Conservation (phyloP, 2,329 filamentous ascomycete genomes). For the Pseudogymnoascus sp. region DNA sequence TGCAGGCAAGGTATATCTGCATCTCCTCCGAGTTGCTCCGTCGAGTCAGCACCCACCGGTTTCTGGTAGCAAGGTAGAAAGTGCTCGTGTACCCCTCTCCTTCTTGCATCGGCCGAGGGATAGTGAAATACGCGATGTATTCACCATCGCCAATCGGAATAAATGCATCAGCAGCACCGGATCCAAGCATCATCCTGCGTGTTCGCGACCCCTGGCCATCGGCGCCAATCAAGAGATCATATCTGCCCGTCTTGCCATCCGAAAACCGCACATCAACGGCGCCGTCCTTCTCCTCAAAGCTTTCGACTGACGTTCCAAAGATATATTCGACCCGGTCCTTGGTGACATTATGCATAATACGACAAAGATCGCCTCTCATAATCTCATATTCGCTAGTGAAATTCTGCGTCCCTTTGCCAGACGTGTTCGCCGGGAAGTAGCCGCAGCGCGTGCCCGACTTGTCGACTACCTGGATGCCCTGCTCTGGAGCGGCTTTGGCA, state of each 20-base stretch:
- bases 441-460: conserved; percentile 32
- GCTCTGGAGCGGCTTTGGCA: conserved; percentile 37
- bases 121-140: conserved; percentile 33
- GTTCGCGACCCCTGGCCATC: conserved; percentile 47
- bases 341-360: conserved; percentile 34
- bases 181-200: conserved; percentile 34
- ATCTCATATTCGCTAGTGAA: conserved; percentile 41
- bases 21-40: conserved; percentile 31
- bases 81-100: conserved; percentile 32
- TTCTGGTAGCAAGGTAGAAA: conserved; percentile 30
- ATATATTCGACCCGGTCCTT: conserved; percentile 24
- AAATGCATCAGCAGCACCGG: conserved; percentile 18
- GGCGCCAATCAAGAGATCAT: conserved; percentile 47
- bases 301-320: conserved; percentile 28
- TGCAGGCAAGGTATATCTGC: conserved; percentile 34
- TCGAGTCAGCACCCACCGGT: conserved; percentile 35
- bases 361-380: conserved; percentile 36
- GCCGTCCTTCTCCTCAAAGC: conserved; percentile 21
- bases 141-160: conserved; percentile 18
- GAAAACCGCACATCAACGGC: conserved; percentile 35
- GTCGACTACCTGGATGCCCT: conserved; percentile 40
- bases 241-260: conserved; percentile 35
- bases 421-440: conserved; percentile 32
- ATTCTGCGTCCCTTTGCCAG: conserved; percentile 22
- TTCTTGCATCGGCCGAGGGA: conserved; percentile 25